Evolutionary conservation across 1,139 yeast genomes (phyloP).

Genomic region (Meyerozyma sp.): DNA sequence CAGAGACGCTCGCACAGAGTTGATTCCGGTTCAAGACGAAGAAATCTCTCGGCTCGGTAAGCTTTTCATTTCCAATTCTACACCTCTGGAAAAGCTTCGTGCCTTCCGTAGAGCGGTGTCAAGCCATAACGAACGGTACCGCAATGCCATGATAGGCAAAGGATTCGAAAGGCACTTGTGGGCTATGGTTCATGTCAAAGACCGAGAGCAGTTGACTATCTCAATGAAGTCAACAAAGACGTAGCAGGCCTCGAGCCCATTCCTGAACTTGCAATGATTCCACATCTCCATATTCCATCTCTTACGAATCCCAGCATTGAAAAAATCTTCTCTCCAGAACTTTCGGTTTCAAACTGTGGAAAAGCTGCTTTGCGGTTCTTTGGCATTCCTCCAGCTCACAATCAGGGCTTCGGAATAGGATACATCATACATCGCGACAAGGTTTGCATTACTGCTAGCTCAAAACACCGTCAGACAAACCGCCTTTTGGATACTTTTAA

Average conservation of each 20-base stretch:
- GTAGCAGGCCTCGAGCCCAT: conserved; percentile 15
- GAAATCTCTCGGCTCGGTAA: conserved; percentile 51
- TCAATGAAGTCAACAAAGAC: conserved; percentile 39
- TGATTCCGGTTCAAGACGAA: conserved; percentile 59
- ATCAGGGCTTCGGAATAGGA: conserved; percentile 75
- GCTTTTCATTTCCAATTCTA: conserved; percentile 50
- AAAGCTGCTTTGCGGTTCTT: conserved; percentile 69
- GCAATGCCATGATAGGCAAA: conserved; percentile 51
- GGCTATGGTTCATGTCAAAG: conserved; percentile 47
- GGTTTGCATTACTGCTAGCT: conserved; percentile 56
- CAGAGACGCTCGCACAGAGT: conserved; percentile 63
- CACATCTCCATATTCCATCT: conserved; percentile 42
- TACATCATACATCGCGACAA: conserved; percentile 65
- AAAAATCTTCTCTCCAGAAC: conserved; percentile 36
- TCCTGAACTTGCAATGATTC: conserved; percentile 38
- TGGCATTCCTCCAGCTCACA: conserved; percentile 72
- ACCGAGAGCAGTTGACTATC: conserved; percentile 26
- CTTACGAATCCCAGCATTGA: conserved; percentile 55
- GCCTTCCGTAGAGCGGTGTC: conserved; percentile 48
- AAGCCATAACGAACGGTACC: conserved; percentile 44
- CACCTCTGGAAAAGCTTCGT: conserved; percentile 45
- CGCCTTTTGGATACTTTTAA: conserved; percentile 60
- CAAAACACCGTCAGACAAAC: conserved; percentile 70
- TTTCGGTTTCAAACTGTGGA: conserved; percentile 60
- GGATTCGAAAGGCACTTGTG: conserved; percentile 72